Base-by-base conservation (phyloP, 371 early-diverging fungal species). In the Mucor sp. region DNA sequence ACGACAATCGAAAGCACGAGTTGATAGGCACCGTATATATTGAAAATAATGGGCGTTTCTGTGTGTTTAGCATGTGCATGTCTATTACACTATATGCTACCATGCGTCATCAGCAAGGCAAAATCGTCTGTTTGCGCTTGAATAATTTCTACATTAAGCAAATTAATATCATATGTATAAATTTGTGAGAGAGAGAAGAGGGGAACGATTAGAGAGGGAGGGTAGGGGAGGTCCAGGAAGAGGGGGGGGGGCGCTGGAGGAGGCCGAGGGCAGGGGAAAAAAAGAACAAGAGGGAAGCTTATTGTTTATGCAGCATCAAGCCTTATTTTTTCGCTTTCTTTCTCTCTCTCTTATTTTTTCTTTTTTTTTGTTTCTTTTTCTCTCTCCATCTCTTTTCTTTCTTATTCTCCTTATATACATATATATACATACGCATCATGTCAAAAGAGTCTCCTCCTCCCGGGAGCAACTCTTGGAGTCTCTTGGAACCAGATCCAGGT, bases 401-500 rank as follows among this genome's bases (percentile, higher is more conserved):
- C 50, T 63, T 59, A 25, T 28, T 32, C 61, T 15, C 57, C 14
- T 41, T 48, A 58, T 23, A 27, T 17, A 30, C 48, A 9, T 15
- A 65, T 25, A n/a, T n/a, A n/a, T n/a, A n/a, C n/a, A n/a, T n/a
- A 30, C 30, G 2, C 30, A 30, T 30, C 23, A 66, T 66, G 66
- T 53, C 63, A 35, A 62, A 50, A 53, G 67, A 71, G 53, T 41
- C 58, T 44, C 55, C 62, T 62, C 33, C 33, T 4, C 55, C 55
- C 33, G 57, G 58, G 56, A 71, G 58, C n/a, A 53, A 67, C 50
- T 59, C 56, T 30, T 71, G 67, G 67, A 53, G 60, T 48, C 39
- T 50, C 14, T 44, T 69, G 21, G 56, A 61, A 4, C 70, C 70
- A 44, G 67, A 71, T 61, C 61, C 71, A 55, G 60, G 71, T 64